Conservation (phyloP, 352 stramenopile species). For the Globisporangium parvum region DNA sequence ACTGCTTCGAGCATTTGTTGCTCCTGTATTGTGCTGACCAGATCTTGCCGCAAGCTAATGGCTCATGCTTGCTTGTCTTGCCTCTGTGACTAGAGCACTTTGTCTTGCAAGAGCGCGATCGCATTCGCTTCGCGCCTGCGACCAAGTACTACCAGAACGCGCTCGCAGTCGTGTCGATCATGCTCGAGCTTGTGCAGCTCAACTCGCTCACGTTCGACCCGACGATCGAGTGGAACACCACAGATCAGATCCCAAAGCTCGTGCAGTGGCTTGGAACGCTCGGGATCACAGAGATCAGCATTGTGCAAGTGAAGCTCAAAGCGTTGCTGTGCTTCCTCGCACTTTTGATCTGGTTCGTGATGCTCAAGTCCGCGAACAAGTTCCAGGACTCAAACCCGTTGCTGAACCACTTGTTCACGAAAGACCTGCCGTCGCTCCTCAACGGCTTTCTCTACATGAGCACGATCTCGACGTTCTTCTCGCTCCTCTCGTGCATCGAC, state of each 20-base stretch:
- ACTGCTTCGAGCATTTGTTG: not conserved
- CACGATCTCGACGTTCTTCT: constrained; percentile 55
- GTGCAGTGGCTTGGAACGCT: constrained; percentile 36
- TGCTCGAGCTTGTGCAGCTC: constrained; percentile 51
- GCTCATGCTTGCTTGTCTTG: not conserved
- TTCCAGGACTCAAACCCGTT: constrained; percentile 51
- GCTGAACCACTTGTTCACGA: constrained; percentile 47
- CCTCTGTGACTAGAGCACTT: constrained; percentile 32
- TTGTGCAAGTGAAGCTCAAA: constrained; percentile 35
- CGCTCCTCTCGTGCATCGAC: constrained; percentile 43
- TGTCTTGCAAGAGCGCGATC: constrained; percentile 42
- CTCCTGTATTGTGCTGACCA: not conserved
- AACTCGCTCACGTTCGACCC: constrained; percentile 54
- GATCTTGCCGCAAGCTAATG: not conserved
- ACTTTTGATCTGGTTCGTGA: constrained; percentile 35
- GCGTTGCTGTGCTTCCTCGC: constrained; percentile 19
- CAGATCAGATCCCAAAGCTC: constrained; percentile 36
- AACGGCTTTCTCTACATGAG: constrained; percentile 56
- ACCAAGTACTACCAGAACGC: constrained; percentile 48
- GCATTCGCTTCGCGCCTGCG: constrained; percentile 37
- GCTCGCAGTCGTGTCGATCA: constrained; percentile 30
- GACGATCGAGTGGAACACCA: constrained; percentile 42
- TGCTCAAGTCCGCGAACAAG: constrained; percentile 67
- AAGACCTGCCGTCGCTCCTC: constrained; percentile 42
- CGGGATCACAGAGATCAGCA: constrained; percentile 26